Evolutionary conservation across 805 yeast genomes (phyloP).

Genomic region (Candida verbasci): DNA sequence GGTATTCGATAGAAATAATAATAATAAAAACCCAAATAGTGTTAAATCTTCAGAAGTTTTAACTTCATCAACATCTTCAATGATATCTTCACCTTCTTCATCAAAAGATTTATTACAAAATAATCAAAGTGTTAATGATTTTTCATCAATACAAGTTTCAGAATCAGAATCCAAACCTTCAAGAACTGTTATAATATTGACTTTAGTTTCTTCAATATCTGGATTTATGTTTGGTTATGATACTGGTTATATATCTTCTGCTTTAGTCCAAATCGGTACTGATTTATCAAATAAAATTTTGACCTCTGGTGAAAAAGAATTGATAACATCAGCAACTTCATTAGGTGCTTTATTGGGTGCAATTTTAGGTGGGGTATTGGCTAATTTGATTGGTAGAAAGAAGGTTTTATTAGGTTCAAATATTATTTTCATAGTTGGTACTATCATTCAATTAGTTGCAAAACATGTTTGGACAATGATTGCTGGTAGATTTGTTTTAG

Average conservation of each 20-base stretch:
- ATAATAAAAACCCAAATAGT: neutral
- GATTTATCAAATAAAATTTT: conserved; percentile 59
- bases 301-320: conserved; percentile 76
- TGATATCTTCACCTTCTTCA: conserved; percentile 6
- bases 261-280: conserved; percentile 78
- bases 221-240: conserved; percentile 98
- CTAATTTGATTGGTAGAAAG: conserved; percentile 82
- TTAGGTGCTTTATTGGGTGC: conserved; percentile 87
- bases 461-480: conserved; percentile 87
- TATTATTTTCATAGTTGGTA: conserved; percentile 77
- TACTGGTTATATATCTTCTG: conserved; percentile 94
- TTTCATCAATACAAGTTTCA: conserved; percentile 5
- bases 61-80: conserved; percentile 6
- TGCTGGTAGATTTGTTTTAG: conserved; percentile 86
- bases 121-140: conserved; percentile 1
- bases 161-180: conserved; percentile 44
- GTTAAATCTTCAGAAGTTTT: conserved; percentile 1
- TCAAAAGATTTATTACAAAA: conserved; percentile 6
- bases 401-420: conserved; percentile 81
- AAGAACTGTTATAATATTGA: conserved; percentile 59
- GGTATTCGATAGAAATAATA: neutral
- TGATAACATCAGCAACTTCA: conserved; percentile 92
- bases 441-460: conserved; percentile 78
- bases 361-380: conserved; percentile 70
- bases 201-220: conserved; percentile 79